Evolutionary conservation across 352 stramenopile genomes (phyloP).

Genomic region (Pythium brassicae): DNA sequence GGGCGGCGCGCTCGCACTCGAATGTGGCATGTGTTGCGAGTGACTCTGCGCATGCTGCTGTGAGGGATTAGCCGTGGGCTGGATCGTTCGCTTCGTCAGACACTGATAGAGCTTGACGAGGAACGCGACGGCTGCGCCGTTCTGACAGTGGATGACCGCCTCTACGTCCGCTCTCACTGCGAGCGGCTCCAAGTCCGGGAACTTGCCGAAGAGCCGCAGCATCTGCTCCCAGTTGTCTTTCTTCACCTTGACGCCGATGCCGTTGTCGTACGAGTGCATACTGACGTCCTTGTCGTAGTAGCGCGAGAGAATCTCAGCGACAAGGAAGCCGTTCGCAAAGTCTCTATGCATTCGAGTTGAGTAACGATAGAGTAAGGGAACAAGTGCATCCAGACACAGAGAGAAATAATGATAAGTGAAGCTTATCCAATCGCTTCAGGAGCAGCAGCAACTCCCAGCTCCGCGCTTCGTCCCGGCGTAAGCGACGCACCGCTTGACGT

Average conservation of each 20-base stretch:
- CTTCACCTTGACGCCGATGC: conserved; percentile 86
- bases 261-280: conserved; percentile 93
- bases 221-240: conserved; percentile 93
- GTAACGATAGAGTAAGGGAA: neutral
- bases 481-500: conserved; percentile 78
- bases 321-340: conserved; percentile 89
- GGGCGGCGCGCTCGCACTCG: conserved; percentile 6
- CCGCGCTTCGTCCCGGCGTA: too few relatives aligned
- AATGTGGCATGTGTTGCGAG: conserved; percentile 9
- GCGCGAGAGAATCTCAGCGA: conserved; percentile 89
- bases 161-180: conserved; percentile 56
- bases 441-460: too few relatives aligned
- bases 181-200: conserved; percentile 64
- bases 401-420: too few relatives aligned
- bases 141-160: conserved; percentile 87
- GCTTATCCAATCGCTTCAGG: too few relatives aligned
- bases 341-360: conserved; percentile 36
- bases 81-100: conserved; percentile 85
- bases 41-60: conserved; percentile 1
- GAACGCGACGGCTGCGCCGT: conserved; percentile 80
- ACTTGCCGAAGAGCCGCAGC: conserved; percentile 69
- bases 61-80: conserved; percentile 56
- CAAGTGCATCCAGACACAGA: neutral
- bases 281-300: conserved; percentile 92
- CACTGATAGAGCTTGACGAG: conserved; percentile 88